Base-by-base conservation (phyloP, 2,329 filamentous ascomycete species). In the Fusarium hostae region DNA sequence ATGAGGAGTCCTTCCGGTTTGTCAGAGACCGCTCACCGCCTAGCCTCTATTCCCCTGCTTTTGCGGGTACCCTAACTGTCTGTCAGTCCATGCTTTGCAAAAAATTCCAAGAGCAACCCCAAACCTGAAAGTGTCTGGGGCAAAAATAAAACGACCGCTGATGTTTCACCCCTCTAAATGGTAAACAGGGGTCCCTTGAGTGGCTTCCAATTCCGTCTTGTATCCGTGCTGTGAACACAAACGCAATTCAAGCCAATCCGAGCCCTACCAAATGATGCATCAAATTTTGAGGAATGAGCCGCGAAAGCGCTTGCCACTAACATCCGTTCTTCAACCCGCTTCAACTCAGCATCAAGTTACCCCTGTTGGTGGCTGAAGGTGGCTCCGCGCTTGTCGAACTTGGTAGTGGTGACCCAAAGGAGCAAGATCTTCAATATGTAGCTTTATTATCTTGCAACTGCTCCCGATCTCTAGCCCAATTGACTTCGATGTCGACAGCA, bases 11-110 rank as follows among this genome's bases (percentile, higher is more conserved):
- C 30, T 28, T 60, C 47, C 51, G 63, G 30, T 52, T 39, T 57
- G 63, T 40, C 51, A 34, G 39, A 40, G 32, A 30, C 24, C 28
- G 18, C 32, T 73, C 72, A 75, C 70, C 70, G 72, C 73, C 55
- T 34, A 51, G 16, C 16, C 32, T 34, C 8, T 15, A 18, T 45
- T 43, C 34, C 20, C 20, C 32, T 28, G 35, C 26, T 50, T 66
- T 37, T 56, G 37, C 51, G 32, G 59, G 32, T 50, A 56, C 37
- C 32, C 15, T 39, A 10, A 24, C n/a, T 18, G 24, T 63, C 20
- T 28, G 35, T 45, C 28, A 13, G 32, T 45, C 15, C 24, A n/a
- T 39, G 22, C n/a, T 48, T 30, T 32, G 30, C 35, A 26, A 63
- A 39, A 54, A 28, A 63, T 12, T 13, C 32, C 32, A 63, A 28